A percentile compares a stretch with the other conserved stretches of the same genome.
phyloP scores from a whole-genome alignment of 2,329 filamentous ascomycete genomes.

The Hymenoscyphus albidus region DNA sequence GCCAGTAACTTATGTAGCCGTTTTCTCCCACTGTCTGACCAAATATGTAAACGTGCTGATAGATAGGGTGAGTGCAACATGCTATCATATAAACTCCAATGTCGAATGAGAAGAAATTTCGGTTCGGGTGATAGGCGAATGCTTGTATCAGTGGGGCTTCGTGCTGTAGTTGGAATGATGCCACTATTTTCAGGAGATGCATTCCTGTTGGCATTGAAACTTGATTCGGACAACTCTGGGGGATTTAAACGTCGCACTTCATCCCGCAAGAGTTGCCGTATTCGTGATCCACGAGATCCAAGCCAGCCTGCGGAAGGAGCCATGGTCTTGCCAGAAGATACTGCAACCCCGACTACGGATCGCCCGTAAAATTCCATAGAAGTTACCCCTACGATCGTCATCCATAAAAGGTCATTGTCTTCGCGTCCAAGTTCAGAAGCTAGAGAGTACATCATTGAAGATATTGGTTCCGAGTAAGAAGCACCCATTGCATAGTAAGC shows the following conservation, averaged over 20 bases:
- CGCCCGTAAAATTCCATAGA: constrained; percentile 89
- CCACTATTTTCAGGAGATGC: constrained; percentile 65
- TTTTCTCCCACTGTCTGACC: constrained; percentile 86
- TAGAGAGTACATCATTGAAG: constrained; percentile 89
- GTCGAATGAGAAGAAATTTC: constrained; percentile 83
- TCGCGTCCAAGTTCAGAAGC: constrained; percentile 93
- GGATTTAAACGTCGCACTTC: constrained; percentile 94
- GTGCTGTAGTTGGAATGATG: constrained; percentile 84
- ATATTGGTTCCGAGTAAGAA: constrained; percentile 92
- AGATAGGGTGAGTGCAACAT: constrained; percentile 98
- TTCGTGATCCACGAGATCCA: constrained; percentile 74
- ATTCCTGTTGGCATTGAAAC: constrained; percentile 55
- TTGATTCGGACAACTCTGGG: constrained; percentile 55
- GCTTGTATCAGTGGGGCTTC: constrained; percentile 84
- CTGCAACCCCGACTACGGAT: constrained; percentile 73
- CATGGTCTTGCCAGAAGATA: constrained; percentile 53
- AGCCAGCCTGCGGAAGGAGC: constrained; percentile 67
- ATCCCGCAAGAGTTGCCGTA: constrained; percentile 82
- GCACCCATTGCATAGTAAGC: constrained; percentile 83
- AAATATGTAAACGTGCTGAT: constrained; percentile 86
- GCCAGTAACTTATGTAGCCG: constrained; percentile 89
- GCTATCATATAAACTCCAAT: constrained; percentile 97
- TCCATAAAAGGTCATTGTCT: constrained; percentile 94
- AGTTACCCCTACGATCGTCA: constrained; percentile 91
- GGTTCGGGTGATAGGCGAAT: constrained; percentile 93